Base-by-base conservation (phyloP, 148 eudicot genomes). In the Rhododendron vialii region DNA sequence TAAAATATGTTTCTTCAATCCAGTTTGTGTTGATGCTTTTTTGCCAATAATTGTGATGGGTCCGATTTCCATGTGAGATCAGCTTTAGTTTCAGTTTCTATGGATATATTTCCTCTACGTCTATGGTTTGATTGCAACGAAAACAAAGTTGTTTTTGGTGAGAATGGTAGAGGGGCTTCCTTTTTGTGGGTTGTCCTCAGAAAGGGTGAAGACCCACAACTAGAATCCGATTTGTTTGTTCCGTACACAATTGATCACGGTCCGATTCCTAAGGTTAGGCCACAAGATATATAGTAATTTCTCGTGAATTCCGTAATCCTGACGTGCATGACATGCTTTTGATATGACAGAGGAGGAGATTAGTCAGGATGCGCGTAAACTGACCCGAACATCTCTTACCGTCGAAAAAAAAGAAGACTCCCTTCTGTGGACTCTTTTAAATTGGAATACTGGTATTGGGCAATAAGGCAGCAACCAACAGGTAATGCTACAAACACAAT, bases 31-130 rank as follows among this genome's bases (percentile, higher is more conserved):
- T 11, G 28, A 20, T 59, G 50, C 61, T 82, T 38, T 33, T 20
- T 81, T 81, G 5, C 3, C 51, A 82, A 82, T 63, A 57, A 82
- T 82, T 82, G 51, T 63, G 74, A 63, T 82, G 84, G 84, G 83
- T 55, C 41, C 47, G 5, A 30, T 30, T 47, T 71, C 76, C 76
- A 71, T 71, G 38, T 71, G 76, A 30, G 38, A 13, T 71, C 65
- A 59, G 65, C 65, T 59, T 59, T 59, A 18, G n/a, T 59, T 50
- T 59, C n/a, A 6, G 65, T 59, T 59, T 59, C 65, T 59, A 22
- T 59, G 65, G 65, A 20, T 6, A 59, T 20, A 4, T 59, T 20
- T 20, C 24, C n/a, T 59, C n/a, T 22, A 5, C n/a, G 65, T 22
- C 65, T 20, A 20, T 5, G 65, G 65, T 59, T 59, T 59, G 65